These are phyloP conservation scores for Alternaria gansuensis DNA, from an alignment of 2,329 filamentous ascomycete genomes.

Conservation along the genomic window DNA sequence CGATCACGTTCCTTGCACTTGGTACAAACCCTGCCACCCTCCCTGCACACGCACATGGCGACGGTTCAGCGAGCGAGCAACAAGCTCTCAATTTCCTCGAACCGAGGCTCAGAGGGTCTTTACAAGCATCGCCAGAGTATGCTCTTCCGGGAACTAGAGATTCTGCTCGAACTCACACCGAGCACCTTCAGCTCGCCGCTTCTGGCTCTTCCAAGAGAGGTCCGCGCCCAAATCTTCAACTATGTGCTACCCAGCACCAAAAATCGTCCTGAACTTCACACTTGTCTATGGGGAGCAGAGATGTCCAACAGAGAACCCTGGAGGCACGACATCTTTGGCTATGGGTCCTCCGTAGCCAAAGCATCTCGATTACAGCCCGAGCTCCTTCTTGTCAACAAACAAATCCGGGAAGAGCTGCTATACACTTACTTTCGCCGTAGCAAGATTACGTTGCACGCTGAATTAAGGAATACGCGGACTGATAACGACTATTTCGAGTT, in stretches of 20 bases:
- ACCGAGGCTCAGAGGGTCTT: conserved; percentile 37
- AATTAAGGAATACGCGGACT: conserved; percentile 42
- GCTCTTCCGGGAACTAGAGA: conserved; percentile 46
- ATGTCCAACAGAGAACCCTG: conserved; percentile 47
- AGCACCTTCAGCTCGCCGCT: conserved; percentile 45
- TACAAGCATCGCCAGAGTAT: conserved; percentile 46
- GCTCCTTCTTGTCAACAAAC: conserved; percentile 44
- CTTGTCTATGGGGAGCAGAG: conserved; percentile 48
- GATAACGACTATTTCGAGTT: conserved; percentile 48
- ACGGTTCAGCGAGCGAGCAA: conserved; percentile 29
- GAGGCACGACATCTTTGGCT: conserved; percentile 48
- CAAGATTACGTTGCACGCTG: conserved; percentile 48
- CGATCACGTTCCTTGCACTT: conserved; percentile 7
- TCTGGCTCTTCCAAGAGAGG: conserved; percentile 43
- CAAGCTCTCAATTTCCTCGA: conserved; percentile 38
- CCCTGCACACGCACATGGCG: conserved; percentile 22
- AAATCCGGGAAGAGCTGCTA: conserved; percentile 44
- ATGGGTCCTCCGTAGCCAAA: conserved; percentile 38
- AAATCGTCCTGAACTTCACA: conserved; percentile 44
- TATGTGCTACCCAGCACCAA: conserved; percentile 38
- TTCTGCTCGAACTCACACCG: conserved; percentile 47
- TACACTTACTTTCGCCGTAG: conserved; percentile 40
- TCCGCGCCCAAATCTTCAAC: conserved; percentile 40
- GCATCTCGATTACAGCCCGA: conserved; percentile 32
- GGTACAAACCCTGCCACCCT: conserved; percentile 1